phyloP scores from a whole-genome alignment of 176 grass and related monocot species.

The Calamus simplicifolius region DNA sequence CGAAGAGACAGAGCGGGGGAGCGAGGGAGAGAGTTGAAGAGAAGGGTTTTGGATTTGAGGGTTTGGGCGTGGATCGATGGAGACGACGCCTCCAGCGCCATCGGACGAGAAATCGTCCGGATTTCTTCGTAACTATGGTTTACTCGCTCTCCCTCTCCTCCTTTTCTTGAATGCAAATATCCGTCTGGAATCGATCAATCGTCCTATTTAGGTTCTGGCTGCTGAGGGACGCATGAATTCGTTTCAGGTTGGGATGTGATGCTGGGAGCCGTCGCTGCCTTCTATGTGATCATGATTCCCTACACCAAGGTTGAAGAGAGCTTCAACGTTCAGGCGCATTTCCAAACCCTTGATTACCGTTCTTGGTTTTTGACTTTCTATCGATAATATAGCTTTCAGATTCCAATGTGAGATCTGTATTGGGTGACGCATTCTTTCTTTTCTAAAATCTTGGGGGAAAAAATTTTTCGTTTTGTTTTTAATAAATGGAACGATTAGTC shows the following conservation, averaged over 20 bases:
- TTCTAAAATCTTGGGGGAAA: no score
- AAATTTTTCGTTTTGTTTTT: no score
- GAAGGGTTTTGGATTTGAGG: no score
- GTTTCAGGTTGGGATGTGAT: conserved; percentile 73
- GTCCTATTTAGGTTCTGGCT: neutral
- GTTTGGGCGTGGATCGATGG: neutral
- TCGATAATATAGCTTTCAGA: no score
- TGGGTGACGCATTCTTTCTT: no score
- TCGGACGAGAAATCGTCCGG: conserved; percentile 15
- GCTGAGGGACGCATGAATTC: conserved; percentile 11
- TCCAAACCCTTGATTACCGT: neutral
- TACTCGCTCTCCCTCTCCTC: neutral
- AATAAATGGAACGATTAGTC: no score
- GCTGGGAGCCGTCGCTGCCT: conserved; percentile 59
- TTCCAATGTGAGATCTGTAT: no score
- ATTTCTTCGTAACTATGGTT: conserved; percentile 35
- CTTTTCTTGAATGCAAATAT: no score
- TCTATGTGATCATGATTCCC: conserved; percentile 60
- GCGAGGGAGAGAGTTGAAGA: no score
- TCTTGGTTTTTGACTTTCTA: no score
- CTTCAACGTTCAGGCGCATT: conserved; percentile 71
- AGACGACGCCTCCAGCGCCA: conserved; percentile 21
- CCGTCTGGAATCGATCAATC: no score
- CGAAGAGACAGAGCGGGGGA: no score
- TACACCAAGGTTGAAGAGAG: conserved; percentile 99